Percentiles rank a stretch among this genome's conserved stretches.
phyloP scores from a whole-genome alignment of 2,329 filamentous ascomycete genomes.

The Monosporascus ibericus region DNA sequence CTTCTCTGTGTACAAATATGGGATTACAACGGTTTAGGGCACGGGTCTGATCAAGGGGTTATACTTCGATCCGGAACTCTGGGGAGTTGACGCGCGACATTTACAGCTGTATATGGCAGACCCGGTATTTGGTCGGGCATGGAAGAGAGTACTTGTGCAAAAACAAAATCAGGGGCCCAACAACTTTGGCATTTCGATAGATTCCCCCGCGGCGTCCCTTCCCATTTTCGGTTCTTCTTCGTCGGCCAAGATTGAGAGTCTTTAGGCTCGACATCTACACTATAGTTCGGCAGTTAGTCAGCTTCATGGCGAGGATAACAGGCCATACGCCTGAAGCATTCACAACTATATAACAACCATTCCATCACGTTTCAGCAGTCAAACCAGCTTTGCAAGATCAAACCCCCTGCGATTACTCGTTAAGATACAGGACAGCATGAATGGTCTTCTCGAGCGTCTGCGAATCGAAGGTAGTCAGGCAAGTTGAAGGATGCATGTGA shows the following conservation, averaged over 20 bases:
- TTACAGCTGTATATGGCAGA: slow-evolving; percentile 22
- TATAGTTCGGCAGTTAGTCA: slow-evolving; percentile 19
- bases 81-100: slow-evolving; percentile 9
- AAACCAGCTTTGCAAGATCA: too few relatives aligned
- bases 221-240: slow-evolving; percentile 14
- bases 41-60: slow-evolving; percentile 11
- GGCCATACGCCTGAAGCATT: slow-evolving; percentile 13
- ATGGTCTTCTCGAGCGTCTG: too few relatives aligned
- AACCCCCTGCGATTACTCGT: too few relatives aligned
- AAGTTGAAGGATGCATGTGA: too few relatives aligned
- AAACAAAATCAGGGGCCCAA: slow-evolving; percentile 13
- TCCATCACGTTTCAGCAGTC: slow-evolving; percentile 6
- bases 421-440: too few relatives aligned
- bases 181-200: slow-evolving; percentile 23
- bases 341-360: slow-evolving; percentile 20
- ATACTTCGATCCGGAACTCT: slow-evolving; percentile 5
- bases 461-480: too few relatives aligned
- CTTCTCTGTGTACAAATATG: slow-evolving; percentile 29
- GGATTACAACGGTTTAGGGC: slow-evolving; percentile 11
- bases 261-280: slow-evolving; percentile 14
- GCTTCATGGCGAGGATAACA: slow-evolving; percentile 20
- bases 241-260: slow-evolving; percentile 16
- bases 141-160: slow-evolving; percentile 15
- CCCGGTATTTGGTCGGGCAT: slow-evolving; percentile 11
- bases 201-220: slow-evolving; percentile 20